These are phyloP conservation scores for Candida arabinofermentans DNA, from an alignment of 805 yeast species.

Conservation along the genomic window DNA sequence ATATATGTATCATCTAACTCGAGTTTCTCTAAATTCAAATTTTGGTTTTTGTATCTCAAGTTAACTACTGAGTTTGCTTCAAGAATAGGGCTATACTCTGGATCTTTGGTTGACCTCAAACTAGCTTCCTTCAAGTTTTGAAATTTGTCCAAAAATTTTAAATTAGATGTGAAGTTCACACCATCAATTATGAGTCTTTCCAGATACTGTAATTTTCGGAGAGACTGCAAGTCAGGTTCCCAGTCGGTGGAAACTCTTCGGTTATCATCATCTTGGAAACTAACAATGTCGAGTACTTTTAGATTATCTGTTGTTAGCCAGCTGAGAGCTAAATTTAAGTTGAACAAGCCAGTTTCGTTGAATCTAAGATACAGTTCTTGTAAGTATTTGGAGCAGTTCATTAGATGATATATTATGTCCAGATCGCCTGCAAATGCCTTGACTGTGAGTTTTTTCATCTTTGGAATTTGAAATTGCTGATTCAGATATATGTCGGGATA, in stretches of 20 bases:
- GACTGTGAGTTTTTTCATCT: constrained; percentile 1
- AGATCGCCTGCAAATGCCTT: constrained; percentile 2
- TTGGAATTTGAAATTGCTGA: constrained; percentile 1
- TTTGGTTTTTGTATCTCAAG: not conserved
- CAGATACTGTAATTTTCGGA: constrained; percentile 1
- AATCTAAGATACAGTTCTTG: constrained; percentile 1
- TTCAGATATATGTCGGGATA: not conserved
- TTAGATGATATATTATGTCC: constrained; percentile 4
- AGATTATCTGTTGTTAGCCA: constrained; percentile 1
- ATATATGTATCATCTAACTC: constrained; percentile 1
- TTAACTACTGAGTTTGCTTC: not conserved
- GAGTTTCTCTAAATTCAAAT: constrained; percentile 1
- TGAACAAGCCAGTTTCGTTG: constrained; percentile 6
- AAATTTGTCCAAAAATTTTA: constrained; percentile 6
- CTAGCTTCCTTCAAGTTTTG: constrained; percentile 1
- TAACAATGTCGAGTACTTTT: constrained; percentile 2
- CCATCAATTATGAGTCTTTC: constrained; percentile 4
- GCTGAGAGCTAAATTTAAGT: constrained; percentile 2
- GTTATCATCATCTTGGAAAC: constrained; percentile 9
- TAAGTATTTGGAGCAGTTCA: constrained; percentile 2
- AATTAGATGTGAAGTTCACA: constrained; percentile 3
- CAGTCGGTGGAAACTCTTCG: constrained; percentile 8
- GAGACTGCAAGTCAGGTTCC: constrained; percentile 6
- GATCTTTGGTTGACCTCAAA: constrained; percentile 8
- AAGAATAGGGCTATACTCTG: constrained; percentile 3